Base-by-base conservation (phyloP, 176 grass and related monocot genomes). In the Bromus sterilis region DNA sequence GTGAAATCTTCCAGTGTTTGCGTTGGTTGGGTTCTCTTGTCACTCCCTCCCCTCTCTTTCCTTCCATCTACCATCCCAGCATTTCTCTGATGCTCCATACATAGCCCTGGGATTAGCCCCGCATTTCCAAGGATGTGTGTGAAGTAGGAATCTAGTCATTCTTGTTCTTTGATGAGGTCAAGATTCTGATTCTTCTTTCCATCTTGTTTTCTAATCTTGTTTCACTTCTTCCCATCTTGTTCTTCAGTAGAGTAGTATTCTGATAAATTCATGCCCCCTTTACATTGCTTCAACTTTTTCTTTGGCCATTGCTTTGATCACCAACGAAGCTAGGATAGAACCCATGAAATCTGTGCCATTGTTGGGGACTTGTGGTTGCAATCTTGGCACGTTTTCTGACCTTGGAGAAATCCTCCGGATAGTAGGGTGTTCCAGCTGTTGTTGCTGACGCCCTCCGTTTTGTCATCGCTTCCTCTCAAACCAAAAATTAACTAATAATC, bases 1-100 rank as follows among this genome's bases (percentile, higher is more conserved):
- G 65, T 6, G 20, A 5, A 6, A 33, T 60, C 66, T 9, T 37
- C 39, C 78, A 56, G 36, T 76, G 43, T 69, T 75, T 78, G 25
- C 4, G 57, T 64, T 77, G 0, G 74, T 72, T 79, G 53, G 48
- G 13, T 69, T 5, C 32, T 86, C 43, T 86, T 76, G 8, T 39
- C 64, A 36, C 33, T n/a, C 69, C 82, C 33, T 69, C 30, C 28
- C 43, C 11, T 57, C 44, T 16, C 78, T 66, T 32, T 58, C 67
- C 46, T 88, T 81, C 81, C 41, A 26, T 84, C 64, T 11, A 51
- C 49, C 69, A 69, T 77, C n/a, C n/a, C n/a, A n/a, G n/a, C n/a
- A n/a, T n/a, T n/a, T n/a, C n/a, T n/a, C n/a, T n/a, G n/a, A n/a
- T n/a, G n/a, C n/a, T 75, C 36, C 44, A 3, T 40, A 36, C 30